Percentiles rank a stretch among this genome's conserved stretches.
These are phyloP conservation scores for Trichophyton benhamiae DNA, from an alignment of 2,329 filamentous ascomycete genomes.

Conservation along the genomic window DNA sequence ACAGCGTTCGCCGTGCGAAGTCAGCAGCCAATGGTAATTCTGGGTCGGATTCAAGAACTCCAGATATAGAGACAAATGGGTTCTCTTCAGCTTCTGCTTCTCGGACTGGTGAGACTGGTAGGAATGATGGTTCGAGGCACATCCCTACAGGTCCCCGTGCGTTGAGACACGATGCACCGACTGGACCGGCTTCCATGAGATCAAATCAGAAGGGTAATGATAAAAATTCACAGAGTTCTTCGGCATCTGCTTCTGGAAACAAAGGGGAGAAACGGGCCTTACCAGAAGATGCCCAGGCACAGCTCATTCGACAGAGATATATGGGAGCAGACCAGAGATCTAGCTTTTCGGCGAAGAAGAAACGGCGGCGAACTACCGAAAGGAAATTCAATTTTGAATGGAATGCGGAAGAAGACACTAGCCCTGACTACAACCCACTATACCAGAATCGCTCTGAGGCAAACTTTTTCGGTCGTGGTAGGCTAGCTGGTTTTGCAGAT, in stretches of 20 bases:
- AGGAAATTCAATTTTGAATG: constrained; percentile 99
- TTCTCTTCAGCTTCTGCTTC: constrained; percentile 6
- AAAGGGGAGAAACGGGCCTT: constrained; percentile 34
- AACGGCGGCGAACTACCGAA: constrained; percentile 79
- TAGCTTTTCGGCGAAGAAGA: constrained; percentile 91
- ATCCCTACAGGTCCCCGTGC: constrained; percentile 63
- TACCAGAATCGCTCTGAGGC: constrained; percentile 57
- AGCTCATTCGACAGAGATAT: constrained; percentile 66
- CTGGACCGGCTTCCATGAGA: constrained; percentile 41
- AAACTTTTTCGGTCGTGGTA: constrained; percentile 57
- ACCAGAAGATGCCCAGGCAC: constrained; percentile 55
- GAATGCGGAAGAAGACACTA: constrained; percentile 91
- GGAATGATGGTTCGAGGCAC: constrained; percentile 19
- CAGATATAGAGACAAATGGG: constrained; percentile 7
- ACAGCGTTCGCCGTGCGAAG: constrained; percentile 42
- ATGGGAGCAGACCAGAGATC: constrained; percentile 85
- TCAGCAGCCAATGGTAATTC: constrained; percentile 17
- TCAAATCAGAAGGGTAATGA: constrained; percentile 35
- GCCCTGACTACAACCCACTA: constrained; percentile 65
- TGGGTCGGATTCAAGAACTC: constrained; percentile 10
- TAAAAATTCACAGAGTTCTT: constrained; percentile 32
- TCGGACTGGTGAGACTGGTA: constrained; percentile 12
- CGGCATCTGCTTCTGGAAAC: constrained; percentile 15
- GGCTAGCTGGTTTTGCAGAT: constrained; percentile 54
- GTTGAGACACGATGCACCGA: constrained; percentile 44